These are phyloP conservation scores for Xylaria curta DNA, from an alignment of 495 filamentous ascomycete genomes.

Conservation along the genomic window DNA sequence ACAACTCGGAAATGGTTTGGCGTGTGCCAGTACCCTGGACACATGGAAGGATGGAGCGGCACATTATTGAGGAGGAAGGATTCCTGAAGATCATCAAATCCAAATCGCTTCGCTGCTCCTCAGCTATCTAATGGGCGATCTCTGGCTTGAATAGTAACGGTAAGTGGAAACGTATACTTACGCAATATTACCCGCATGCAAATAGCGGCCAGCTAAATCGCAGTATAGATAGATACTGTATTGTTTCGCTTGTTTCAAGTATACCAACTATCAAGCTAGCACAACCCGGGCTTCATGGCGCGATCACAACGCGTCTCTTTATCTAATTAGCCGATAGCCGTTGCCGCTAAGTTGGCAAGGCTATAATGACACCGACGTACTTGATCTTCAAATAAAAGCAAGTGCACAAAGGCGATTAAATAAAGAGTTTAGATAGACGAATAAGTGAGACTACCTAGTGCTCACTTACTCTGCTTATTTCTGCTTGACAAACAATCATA, in stretches of 20 bases:
- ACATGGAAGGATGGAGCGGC: background rate
- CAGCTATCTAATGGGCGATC: background rate
- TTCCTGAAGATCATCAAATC: background rate
- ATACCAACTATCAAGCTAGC: background rate
- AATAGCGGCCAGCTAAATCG: no score
- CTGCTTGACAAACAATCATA: no score
- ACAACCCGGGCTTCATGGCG: background rate
- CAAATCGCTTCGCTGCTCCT: background rate
- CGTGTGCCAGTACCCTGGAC: background rate
- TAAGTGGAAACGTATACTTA: background rate
- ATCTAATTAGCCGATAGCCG: background rate
- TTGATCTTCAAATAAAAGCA: background rate
- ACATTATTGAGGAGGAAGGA: background rate
- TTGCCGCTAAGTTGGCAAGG: background rate
- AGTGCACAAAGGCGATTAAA: background rate
- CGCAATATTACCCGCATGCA: no score
- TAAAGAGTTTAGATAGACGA: no score
- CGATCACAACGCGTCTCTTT: background rate
- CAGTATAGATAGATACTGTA: background rate
- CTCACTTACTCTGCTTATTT: background rate
- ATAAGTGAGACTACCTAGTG: no score
- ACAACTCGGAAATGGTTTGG: background rate
- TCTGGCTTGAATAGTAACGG: background rate
- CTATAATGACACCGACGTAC: background rate
- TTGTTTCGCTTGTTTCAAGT: conserved; percentile 1